Base-by-base conservation (phyloP, 345 rosid species). In the Sonneratia alba region DNA sequence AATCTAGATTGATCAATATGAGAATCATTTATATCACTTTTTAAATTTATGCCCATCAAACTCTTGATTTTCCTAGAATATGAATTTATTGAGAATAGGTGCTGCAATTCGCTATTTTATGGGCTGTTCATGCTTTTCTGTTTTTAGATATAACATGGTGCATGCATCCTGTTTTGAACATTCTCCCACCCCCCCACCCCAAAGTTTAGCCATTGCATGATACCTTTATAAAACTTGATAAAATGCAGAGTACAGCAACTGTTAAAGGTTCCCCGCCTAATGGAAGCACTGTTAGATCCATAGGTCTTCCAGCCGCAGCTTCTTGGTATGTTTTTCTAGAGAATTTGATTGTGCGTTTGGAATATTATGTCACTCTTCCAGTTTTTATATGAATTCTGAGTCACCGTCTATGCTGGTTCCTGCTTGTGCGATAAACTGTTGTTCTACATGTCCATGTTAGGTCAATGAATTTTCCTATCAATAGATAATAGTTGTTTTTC, bases 261-360 rank as follows among this genome's bases (percentile, higher is more conserved):
- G 69, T 77, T 69, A 88, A 78, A 79, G 81, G 69, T 77, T 83
- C 96, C 65, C 85, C 89, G 34, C 89, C 94, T 73, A 84, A 84
- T 80, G 90, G 88, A 78, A 86, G 84, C 79, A 68, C 82, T 61
- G 72, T 81, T 69, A 84, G 85, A 84, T 78, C 91, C 8, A 69
- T 77, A 13, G 51, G 51, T 57, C 96, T 93, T 72, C 98, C 98
- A 77, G 90, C 92, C 59, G 96, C 92, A 70, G 92, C 97, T 6
- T 85, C 98, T 73, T 93, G 97, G 98, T 91, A 87, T 74, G 78
- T 27, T 55, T 18, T 21, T 16, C 1, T 2, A 22, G 16, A n/a
- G 62, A 42, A 42, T 65, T 65, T 47, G 24, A 7, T 66, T 64
- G 45, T n/a, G 34, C 19, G 21, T 32, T 65, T 57, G 34, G 27